Evolutionary conservation across 371 early-diverging fungal genomes (phyloP), one percentile per base, ranked within the genome.

Genomic region (Globomyces sp.): DNA sequence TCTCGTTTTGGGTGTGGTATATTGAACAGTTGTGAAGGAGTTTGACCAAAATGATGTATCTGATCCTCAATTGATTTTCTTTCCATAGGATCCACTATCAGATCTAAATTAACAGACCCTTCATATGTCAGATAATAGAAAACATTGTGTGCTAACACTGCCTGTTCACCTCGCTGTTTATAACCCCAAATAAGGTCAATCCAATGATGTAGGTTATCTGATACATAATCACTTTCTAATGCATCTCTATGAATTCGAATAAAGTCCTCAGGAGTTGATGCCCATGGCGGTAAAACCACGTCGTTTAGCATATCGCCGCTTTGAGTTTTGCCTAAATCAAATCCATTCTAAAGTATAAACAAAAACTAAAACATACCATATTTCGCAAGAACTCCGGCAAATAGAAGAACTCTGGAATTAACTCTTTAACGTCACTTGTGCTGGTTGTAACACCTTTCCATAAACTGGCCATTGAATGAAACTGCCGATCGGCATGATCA

Each of bases 41-140:
- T 96, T 74, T 95, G 95, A 1, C 97, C 97, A 87, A 96, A 96
- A 74, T 96, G 92, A 70, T 93, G 88, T 64, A 96, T 96, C 67
- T 92, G 93, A 64, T 93, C 94, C 1, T 93, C 91, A 3, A 94
- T 93, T 1, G 92, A 87, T 58, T 89, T 88, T 71, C 94, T 63
- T 59, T 83, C 95, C 3, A 93, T 80, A 5, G 92, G 92, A 69
- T 96, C 95, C 10, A 86, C 86, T 49, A 95, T 89, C 1, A 86
- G 74, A 69, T 95, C 94, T 60, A 96, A 76, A 75, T 93, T 85
- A 57, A 95, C 92, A 5, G 92, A 93, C 1, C 93, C 93, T 66
- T 94, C 94, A 69, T 96, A 96, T 0, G 95, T 91, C 42, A 92
- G 80, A 71, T 92, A 90, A 72, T 92, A 90, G 69, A 94, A 92